These are phyloP conservation scores for Clitoria ternatea DNA, from an alignment of 306 rosid genomes.

Conservation along the genomic window DNA sequence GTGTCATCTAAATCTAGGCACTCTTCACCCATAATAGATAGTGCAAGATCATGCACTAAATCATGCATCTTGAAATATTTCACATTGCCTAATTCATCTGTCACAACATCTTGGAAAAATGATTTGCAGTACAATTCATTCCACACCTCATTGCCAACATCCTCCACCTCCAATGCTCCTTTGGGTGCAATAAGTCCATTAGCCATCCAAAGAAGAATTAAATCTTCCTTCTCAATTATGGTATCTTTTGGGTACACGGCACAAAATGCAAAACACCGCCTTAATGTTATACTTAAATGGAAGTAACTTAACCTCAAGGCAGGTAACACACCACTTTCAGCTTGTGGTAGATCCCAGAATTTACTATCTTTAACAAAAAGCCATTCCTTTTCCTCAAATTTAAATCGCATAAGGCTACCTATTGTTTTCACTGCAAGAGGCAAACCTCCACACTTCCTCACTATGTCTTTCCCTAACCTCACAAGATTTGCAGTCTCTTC, in stretches of 20 bases:
- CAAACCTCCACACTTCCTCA: conserved; percentile 13
- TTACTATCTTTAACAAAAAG: not conserved
- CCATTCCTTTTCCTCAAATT: conserved; percentile 1
- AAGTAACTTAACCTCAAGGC: conserved; percentile 5
- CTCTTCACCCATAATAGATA: not conserved
- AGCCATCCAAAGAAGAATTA: conserved; percentile 18
- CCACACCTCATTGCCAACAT: conserved; percentile 14
- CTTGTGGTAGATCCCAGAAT: not conserved
- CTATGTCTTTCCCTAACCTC: conserved; percentile 13
- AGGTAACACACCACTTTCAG: not conserved
- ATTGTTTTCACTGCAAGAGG: conserved; percentile 14
- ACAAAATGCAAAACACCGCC: conserved; percentile 11
- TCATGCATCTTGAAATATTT: conserved; percentile 12
- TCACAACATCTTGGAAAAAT: conserved; percentile 13
- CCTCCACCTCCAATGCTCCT: not conserved
- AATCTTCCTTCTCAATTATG: not conserved
- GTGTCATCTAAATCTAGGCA: too few relatives aligned
- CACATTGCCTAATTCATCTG: not conserved
- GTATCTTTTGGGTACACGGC: not conserved
- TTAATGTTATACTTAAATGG: not conserved
- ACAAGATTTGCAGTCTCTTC: not conserved
- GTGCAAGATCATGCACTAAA: conserved; percentile 23
- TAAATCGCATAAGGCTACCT: not conserved
- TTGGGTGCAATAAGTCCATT: conserved; percentile 10
- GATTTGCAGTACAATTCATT: conserved; percentile 25